phyloP scores from a whole-genome alignment of 306 rosid genomes.

The Cucumis cinereus region DNA sequence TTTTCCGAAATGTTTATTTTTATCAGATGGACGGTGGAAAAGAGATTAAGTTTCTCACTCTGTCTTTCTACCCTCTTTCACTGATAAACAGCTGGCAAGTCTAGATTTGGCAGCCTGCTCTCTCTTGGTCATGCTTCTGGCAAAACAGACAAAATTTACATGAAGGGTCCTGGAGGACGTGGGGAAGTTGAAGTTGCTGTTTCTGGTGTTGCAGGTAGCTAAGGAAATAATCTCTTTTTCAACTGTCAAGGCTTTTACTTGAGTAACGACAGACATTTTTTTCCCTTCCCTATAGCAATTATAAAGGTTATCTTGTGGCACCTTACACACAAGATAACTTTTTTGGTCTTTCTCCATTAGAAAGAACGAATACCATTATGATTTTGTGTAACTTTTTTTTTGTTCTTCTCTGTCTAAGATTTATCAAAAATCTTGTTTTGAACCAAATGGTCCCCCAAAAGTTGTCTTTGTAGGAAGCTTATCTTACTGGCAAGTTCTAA shows the following conservation, averaged over 20 bases:
- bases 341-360: not conserved
- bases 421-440: not conserved
- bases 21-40: not conserved
- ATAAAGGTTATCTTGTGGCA: not conserved
- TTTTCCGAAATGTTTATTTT: not conserved
- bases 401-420: not conserved
- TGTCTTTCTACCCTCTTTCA: not conserved
- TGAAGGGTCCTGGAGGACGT: constrained; percentile 99
- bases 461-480: not conserved
- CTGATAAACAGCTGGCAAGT: constrained; percentile 54
- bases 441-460: not conserved
- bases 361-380: not conserved
- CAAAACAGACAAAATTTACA: constrained; percentile 80
- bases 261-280: not conserved
- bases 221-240: not conserved
- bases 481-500: not conserved
- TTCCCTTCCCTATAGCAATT: not conserved
- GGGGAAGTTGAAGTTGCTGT: constrained; percentile 99
- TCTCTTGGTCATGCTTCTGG: constrained; percentile 59
- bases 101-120: constrained; percentile 81
- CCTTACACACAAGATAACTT: not conserved
- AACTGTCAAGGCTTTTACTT: not conserved
- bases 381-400: not conserved
- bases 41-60: not conserved
- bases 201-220: constrained; percentile 75